phyloP scores from a whole-genome alignment of 352 stramenopile genomes.

The Pythium folliculosum region DNA sequence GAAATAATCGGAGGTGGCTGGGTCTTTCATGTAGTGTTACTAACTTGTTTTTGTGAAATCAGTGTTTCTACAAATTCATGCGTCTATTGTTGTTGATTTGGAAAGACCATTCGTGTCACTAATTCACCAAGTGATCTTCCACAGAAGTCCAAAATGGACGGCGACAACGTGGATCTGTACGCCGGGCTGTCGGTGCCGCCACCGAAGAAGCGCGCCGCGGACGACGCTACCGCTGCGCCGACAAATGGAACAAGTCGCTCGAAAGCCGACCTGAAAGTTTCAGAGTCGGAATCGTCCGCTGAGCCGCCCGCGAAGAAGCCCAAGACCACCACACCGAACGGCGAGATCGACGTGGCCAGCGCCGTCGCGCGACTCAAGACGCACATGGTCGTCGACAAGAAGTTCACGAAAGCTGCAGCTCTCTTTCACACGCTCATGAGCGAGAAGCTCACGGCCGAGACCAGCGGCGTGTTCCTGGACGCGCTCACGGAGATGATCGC shows the following conservation, averaged over 20 bases:
- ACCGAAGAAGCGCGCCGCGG: constrained; percentile 41
- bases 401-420: constrained; percentile 66
- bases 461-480: constrained; percentile 46
- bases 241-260: not conserved
- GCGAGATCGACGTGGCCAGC: constrained; percentile 40
- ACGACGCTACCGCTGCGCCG: not conserved
- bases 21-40: not conserved
- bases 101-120: too few relatives aligned
- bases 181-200: constrained; percentile 49
- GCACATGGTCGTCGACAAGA: constrained; percentile 82
- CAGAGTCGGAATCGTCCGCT: constrained; percentile 3
- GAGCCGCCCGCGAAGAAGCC: constrained; percentile 5
- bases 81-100: not conserved
- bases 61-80: not conserved
- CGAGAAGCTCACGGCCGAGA: constrained; percentile 43
- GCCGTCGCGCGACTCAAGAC: constrained; percentile 59
- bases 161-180: constrained; percentile 48
- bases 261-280: not conserved
- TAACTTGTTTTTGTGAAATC: not conserved
- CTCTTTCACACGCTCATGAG: constrained; percentile 55
- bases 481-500: constrained; percentile 48
- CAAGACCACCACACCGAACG: not conserved
- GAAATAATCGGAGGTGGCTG: not conserved
- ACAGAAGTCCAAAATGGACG: constrained; percentile 3
- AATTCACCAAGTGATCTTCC: not conserved